Base-by-base conservation (phyloP, 306 rosid species). In the Dicorynia guianensis region DNA sequence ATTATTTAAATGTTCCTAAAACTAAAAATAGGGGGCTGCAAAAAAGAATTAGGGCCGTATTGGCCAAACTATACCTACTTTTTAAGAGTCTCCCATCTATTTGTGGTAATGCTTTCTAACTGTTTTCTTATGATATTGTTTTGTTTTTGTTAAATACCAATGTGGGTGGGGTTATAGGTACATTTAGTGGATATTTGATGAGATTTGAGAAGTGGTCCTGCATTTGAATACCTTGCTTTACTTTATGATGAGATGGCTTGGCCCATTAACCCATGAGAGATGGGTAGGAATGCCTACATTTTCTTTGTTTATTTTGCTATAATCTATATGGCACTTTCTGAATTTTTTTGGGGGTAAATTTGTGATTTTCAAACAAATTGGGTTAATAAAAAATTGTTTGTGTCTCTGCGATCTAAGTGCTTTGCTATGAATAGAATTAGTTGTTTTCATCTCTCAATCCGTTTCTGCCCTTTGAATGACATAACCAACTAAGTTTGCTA, bases 161-260 rank as follows among this genome's bases (percentile, higher is more conserved):
- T 79, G 62, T 75, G n/a, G 30, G 59, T 34, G 61, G 59, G 80
- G 68, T 67, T 69, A 59, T 15, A 39, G 71, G 33, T 42, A 56
- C 57, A 71, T 69, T 69, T 39, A 2, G 30, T 48, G 63, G 71
- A 74, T 74, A 69, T 81, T 71, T 70, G 59, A 39, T 40, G 5
- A 43, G 78, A 69, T 81, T 71, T 70, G 59, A 39, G 48, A 7
- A 43, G 78, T 76, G 85, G 81, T 81, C 78, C 75, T 63, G 13
- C 35, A 11, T 66, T 79, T 18, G 40, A 25, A 25, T 25, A 25
- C 30, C 2, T 48, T 80, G 67, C 76, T 63, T 69, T 43, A 71
- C 55, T 75, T 57, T 72, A 77, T 19, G 5, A 63, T 19, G 62
- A 63, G 63, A 75, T 75, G 50, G 77, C 47, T 33, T 61, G 57